These are phyloP conservation scores for Sutorius eximius DNA, from an alignment of 1,284 basidiomycete species.

Conservation along the genomic window DNA sequence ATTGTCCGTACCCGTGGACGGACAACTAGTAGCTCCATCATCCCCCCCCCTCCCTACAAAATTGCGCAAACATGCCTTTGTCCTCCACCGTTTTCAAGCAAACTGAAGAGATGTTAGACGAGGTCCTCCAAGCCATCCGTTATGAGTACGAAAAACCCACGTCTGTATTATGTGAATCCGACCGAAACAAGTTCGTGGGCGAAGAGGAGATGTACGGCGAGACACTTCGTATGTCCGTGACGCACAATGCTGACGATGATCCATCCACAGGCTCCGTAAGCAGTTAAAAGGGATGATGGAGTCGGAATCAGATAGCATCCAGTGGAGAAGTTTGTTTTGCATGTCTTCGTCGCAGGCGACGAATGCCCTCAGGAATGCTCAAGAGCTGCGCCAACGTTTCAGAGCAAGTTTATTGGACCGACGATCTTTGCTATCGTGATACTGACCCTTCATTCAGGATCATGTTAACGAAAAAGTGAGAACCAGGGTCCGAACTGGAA, in stretches of 20 bases:
- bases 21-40: not conserved
- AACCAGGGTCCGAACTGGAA: not conserved
- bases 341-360: slow-evolving; percentile 3
- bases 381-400: slow-evolving; percentile 7
- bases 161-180: slow-evolving; percentile 10
- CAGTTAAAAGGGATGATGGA: not conserved
- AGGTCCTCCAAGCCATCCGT: slow-evolving; percentile 4
- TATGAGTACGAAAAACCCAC: not conserved
- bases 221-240: not conserved
- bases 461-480: slow-evolving; percentile 5
- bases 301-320: not conserved
- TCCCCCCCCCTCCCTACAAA: not conserved
- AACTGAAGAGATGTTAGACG: slow-evolving; percentile 4
- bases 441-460: slow-evolving; percentile 1
- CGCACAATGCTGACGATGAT: not conserved
- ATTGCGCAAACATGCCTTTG: slow-evolving; percentile 10
- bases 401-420: not conserved
- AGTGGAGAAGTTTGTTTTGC: not conserved
- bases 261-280: slow-evolving; percentile 7
- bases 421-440: too few species aligned
- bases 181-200: not conserved
- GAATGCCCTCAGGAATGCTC: slow-evolving; percentile 4
- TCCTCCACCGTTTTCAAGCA: not conserved
- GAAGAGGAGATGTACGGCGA: slow-evolving; percentile 14
- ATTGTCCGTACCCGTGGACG: slow-evolving; percentile 1